A percentile compares a stretch with the other conserved stretches of the same genome.
These are phyloP conservation scores for Brassica carinata DNA, from an alignment of 345 rosid genomes.

Conservation along the genomic window DNA sequence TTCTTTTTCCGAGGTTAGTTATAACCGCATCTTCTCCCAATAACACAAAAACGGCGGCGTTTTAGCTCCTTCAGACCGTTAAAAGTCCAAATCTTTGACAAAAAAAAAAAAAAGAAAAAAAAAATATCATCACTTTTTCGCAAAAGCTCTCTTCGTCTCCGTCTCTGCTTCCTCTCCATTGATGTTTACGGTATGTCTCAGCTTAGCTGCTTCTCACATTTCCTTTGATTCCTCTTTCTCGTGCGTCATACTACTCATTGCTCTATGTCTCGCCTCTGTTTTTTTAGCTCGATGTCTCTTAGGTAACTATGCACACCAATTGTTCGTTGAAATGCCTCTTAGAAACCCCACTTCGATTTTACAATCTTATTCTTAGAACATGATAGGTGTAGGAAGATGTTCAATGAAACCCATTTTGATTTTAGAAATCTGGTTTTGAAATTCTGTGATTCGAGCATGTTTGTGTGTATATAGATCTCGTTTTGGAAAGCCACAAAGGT, in stretches of 20 bases:
- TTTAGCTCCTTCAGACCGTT: not conserved
- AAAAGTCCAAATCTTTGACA: not conserved
- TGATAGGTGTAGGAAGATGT: not conserved
- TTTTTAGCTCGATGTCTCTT: not conserved
- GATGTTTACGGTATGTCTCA: conserved; percentile 30
- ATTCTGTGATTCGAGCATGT: not conserved
- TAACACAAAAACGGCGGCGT: not conserved
- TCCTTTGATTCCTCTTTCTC: conserved; percentile 10
- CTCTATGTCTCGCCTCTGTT: too few relatives aligned
- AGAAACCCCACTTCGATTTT: not conserved
- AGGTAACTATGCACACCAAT: conserved; percentile 22
- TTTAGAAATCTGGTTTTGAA: not conserved
- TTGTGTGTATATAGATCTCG: not conserved
- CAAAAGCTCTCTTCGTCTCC: not conserved
- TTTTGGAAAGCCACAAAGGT: conserved; percentile 16
- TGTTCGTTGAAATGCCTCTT: conserved; percentile 28
- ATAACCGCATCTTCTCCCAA: not conserved
- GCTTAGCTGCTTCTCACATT: not conserved
- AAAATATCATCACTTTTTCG: not conserved
- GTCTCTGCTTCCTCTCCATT: conserved; percentile 27
- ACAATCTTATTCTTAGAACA: not conserved
- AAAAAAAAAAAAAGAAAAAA: not conserved
- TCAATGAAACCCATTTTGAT: not conserved
- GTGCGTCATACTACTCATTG: not conserved
- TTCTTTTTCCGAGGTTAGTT: not conserved